Evolutionary conservation across 768 basidiomycete genomes (phyloP).

Genomic region (Piloderma croceum): DNA sequence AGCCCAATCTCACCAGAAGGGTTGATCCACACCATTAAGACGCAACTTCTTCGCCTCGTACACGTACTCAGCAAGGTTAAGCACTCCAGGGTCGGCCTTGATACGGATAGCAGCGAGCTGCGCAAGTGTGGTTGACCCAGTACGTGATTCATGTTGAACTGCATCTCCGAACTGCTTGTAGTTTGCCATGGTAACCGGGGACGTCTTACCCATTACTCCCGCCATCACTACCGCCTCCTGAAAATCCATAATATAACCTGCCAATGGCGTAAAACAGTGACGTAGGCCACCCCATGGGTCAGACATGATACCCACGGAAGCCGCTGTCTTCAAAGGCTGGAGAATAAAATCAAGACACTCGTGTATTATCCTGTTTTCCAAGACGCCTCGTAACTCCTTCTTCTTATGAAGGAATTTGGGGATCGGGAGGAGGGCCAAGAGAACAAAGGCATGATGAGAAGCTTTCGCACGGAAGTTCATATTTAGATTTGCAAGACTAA

Average conservation of each 20-base stretch:
- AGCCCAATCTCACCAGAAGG: conserved; percentile 22
- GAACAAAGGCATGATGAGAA: conserved; percentile 12
- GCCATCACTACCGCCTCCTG: conserved; percentile 27
- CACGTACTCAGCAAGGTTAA: conserved; percentile 20
- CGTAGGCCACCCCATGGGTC: conserved; percentile 17
- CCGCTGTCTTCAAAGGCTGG: conserved; percentile 13
- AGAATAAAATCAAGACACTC: conserved; percentile 13
- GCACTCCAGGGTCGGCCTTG: too few relatives aligned
- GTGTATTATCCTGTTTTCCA: conserved; percentile 17
- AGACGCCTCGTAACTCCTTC: conserved; percentile 6
- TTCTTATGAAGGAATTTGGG: conserved; percentile 14
- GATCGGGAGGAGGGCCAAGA: conserved; percentile 17
- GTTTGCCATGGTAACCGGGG: conserved; percentile 25
- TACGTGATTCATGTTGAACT: conserved; percentile 21
- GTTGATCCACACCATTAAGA: conserved; percentile 26
- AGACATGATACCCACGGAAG: conserved; percentile 12
- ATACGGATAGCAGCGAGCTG: conserved; percentile 12
- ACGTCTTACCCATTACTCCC: conserved; percentile 25
- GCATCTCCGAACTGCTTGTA: conserved; percentile 27
- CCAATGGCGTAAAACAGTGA: conserved; percentile 24
- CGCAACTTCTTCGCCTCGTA: conserved; percentile 15
- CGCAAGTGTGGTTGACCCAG: conserved; percentile 15
- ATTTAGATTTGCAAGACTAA: conserved; percentile 13
- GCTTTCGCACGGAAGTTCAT: conserved; percentile 12
- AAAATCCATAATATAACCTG: conserved; percentile 27